Conservation (phyloP, 1,284 basidiomycete species). For the Cystobasidium slooffiae region DNA sequence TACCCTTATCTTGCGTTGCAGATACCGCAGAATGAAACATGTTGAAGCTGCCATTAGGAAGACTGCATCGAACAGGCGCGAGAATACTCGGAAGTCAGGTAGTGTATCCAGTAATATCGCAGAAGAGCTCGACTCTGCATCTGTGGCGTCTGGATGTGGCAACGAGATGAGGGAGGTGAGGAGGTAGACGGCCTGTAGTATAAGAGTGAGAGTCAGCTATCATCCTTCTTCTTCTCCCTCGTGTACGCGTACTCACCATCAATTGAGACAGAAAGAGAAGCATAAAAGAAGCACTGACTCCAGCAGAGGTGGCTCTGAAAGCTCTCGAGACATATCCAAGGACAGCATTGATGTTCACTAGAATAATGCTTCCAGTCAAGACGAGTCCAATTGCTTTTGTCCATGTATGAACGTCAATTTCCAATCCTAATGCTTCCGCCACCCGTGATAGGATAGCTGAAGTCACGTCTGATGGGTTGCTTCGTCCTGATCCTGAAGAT, state of each 20-base stretch:
- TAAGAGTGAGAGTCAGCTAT: neutral
- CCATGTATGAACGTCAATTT: conserved; percentile 57
- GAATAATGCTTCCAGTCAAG: conserved; percentile 58
- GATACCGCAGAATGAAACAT: conserved; percentile 50
- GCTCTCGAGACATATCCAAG: conserved; percentile 56
- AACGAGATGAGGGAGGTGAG: conserved; percentile 59
- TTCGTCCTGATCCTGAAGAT: neutral
- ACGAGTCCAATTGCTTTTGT: conserved; percentile 57
- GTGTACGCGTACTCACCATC: conserved; percentile 51
- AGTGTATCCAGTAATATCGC: conserved; percentile 56
- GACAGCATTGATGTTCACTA: conserved; percentile 57
- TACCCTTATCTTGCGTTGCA: conserved; percentile 51
- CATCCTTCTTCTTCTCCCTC: neutral
- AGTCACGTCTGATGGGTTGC: conserved; percentile 50
- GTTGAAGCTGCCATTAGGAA: conserved; percentile 56
- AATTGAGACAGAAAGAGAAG: conserved; percentile 58
- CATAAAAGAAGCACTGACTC: conserved; percentile 58
- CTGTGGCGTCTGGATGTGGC: conserved; percentile 53
- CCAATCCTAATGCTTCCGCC: conserved; percentile 54
- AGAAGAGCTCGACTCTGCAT: conserved; percentile 31
- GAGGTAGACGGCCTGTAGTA: conserved; percentile 57
- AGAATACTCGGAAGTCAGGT: conserved; percentile 58
- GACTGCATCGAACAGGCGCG: conserved; percentile 58
- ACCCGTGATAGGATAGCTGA: conserved; percentile 54
- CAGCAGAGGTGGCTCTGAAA: conserved; percentile 57